Conservation (phyloP, 1,284 basidiomycete species). For the Gomphus sp. region DNA sequence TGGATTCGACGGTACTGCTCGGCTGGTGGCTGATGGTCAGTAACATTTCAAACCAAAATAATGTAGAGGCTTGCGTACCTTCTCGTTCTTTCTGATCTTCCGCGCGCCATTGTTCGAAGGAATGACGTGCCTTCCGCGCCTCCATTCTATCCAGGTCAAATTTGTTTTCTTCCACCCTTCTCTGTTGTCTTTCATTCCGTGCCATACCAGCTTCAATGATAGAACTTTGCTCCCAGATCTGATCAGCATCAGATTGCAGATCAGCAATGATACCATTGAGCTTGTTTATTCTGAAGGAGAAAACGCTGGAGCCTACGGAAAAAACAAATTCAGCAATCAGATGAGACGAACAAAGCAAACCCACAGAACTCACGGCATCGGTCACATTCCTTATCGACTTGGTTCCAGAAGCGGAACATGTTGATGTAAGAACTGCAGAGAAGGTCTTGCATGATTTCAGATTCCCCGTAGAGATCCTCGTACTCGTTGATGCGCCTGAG, state of each 20-base stretch:
- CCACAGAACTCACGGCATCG: constrained; percentile 12
- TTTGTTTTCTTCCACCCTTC: not conserved
- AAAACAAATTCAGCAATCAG: not conserved
- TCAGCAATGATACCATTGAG: not conserved
- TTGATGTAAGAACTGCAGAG: constrained; percentile 16
- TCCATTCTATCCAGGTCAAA: not conserved
- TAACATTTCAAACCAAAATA: not conserved
- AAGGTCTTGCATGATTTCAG: constrained; percentile 11
- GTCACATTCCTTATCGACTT: constrained; percentile 17
- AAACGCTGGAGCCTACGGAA: not conserved
- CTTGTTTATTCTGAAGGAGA: not conserved
- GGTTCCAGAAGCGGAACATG: constrained; percentile 18
- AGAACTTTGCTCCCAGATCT: not conserved
- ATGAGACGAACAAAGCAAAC: not conserved
- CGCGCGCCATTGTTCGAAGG: not conserved
- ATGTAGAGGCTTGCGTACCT: not conserved
- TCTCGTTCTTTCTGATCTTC: not conserved
- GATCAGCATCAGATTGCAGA: not conserved
- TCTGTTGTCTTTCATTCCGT: not conserved
- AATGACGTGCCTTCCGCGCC: not conserved
- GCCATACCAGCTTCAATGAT: not conserved
- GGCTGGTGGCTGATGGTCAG: not conserved
- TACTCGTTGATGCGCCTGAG: not conserved
- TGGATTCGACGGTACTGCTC: not conserved
- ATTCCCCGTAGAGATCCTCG: not conserved